These are phyloP conservation scores for Chenopodium album DNA, from an alignment of 148 eudicot genomes.

Conservation along the genomic window DNA sequence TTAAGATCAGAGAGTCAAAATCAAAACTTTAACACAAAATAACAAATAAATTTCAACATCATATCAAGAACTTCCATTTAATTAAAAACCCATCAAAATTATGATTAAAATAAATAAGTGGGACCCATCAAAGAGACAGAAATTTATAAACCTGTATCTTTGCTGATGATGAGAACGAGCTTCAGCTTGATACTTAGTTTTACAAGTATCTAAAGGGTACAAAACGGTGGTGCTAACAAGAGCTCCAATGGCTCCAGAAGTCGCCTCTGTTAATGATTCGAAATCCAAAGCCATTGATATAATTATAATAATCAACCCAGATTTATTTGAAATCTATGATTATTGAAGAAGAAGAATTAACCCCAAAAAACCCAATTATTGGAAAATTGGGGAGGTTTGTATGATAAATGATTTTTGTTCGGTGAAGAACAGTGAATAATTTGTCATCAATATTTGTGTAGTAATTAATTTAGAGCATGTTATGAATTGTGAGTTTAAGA, in stretches of 20 bases:
- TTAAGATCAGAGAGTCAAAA: neutral
- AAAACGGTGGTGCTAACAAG: constrained; percentile 78
- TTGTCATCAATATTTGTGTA: neutral
- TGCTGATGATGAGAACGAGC: constrained; percentile 50
- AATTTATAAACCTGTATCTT: constrained; percentile 59
- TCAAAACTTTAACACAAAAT: neutral
- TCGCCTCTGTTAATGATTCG: constrained; percentile 84
- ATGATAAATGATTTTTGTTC: neutral
- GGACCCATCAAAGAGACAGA: neutral
- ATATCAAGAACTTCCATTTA: neutral
- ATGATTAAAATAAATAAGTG: neutral
- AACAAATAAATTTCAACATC: neutral
- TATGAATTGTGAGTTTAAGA: neutral
- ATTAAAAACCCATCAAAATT: neutral
- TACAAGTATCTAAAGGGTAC: constrained; percentile 93
- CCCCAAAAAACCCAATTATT: neutral
- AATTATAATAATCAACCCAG: neutral
- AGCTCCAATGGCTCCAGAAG: constrained; percentile 89
- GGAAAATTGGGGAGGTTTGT: neutral
- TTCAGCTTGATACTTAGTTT: constrained; percentile 92
- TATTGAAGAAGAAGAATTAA: neutral
- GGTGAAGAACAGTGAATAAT: neutral
- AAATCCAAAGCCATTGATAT: constrained; percentile 57
- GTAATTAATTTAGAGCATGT: neutral
- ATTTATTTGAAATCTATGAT: neutral